Evolutionary conservation across 495 filamentous ascomycete genomes (phyloP).

Genomic region (Aspergillus leporis): DNA sequence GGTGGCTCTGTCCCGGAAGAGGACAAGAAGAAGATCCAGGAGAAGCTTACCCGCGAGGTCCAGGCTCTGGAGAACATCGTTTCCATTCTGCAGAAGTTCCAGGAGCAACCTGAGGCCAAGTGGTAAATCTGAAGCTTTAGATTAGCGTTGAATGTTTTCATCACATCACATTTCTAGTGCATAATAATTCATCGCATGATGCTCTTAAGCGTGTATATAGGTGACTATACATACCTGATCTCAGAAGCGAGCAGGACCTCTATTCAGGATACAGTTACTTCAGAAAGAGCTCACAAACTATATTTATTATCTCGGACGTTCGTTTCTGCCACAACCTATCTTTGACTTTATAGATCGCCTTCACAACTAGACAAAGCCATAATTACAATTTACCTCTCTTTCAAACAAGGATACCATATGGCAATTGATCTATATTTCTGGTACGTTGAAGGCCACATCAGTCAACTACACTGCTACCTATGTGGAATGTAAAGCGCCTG

Average conservation of each 20-base stretch:
- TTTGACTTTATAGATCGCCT: too few species aligned
- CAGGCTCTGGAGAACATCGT: constrained; percentile 72
- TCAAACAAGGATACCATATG: too few species aligned
- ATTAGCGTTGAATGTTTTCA: constrained; percentile 2
- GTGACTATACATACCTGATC: constrained; percentile 10
- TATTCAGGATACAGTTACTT: constrained; percentile 5
- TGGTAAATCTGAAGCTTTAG: constrained; percentile 47
- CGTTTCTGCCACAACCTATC: too few species aligned
- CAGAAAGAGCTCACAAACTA: background rate
- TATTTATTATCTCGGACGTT: too few species aligned
- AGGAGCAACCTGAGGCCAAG: constrained; percentile 66
- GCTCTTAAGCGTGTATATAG: constrained; percentile 36
- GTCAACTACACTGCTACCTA: too few species aligned
- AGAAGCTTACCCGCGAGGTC: constrained; percentile 67
- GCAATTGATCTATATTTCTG: too few species aligned
- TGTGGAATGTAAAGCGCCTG: background rate
- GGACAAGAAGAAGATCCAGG: constrained; percentile 56
- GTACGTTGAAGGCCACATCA: too few species aligned
- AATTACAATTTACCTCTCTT: too few species aligned
- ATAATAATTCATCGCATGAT: constrained; percentile 3
- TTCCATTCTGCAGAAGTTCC: constrained; percentile 72
- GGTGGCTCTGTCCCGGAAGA: constrained; percentile 64
- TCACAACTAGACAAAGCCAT: too few species aligned
- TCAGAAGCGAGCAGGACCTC: constrained; percentile 2
- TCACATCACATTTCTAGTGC: constrained; percentile 7